Conservation (phyloP, 345 rosid species). For the Eucalyptus fibrosa region DNA sequence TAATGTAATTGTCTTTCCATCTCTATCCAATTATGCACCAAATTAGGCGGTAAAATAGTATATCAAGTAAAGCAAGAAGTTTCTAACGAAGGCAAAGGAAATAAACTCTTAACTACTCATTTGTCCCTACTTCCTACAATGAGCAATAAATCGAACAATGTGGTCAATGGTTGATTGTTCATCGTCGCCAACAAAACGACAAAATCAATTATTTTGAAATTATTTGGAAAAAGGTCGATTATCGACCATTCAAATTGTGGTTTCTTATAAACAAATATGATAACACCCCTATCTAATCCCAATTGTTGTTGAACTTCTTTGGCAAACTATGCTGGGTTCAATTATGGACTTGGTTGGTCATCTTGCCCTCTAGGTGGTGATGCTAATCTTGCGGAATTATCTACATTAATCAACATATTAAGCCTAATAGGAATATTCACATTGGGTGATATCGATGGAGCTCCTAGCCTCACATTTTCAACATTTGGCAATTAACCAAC, state of each 20-base stretch:
- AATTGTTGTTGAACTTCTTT: not conserved
- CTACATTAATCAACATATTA: not conserved
- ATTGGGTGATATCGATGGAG: not conserved
- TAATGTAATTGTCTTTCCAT: not conserved
- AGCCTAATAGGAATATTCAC: not conserved
- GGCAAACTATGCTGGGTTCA: rapidly evolving
- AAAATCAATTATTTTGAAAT: not conserved
- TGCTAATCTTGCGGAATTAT: too few species aligned
- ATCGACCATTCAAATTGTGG: not conserved
- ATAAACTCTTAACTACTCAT: too few species aligned
- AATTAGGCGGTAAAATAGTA: not conserved
- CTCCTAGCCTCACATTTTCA: not conserved
- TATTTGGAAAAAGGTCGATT: not conserved
- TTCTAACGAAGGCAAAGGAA: not conserved
- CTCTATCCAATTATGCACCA: not conserved
- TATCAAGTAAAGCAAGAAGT: not conserved
- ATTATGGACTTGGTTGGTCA: not conserved
- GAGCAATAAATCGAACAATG: not conserved
- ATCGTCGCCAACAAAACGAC: not conserved
- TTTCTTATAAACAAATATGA: not conserved
- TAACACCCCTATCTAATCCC: not conserved
- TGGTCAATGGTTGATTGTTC: not conserved
- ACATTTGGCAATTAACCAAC: not conserved
- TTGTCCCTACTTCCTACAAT: not conserved
- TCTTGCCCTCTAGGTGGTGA: not conserved